Conservation (phyloP, 2,329 filamentous ascomycete species). For the Coniochaeta sp. region DNA sequence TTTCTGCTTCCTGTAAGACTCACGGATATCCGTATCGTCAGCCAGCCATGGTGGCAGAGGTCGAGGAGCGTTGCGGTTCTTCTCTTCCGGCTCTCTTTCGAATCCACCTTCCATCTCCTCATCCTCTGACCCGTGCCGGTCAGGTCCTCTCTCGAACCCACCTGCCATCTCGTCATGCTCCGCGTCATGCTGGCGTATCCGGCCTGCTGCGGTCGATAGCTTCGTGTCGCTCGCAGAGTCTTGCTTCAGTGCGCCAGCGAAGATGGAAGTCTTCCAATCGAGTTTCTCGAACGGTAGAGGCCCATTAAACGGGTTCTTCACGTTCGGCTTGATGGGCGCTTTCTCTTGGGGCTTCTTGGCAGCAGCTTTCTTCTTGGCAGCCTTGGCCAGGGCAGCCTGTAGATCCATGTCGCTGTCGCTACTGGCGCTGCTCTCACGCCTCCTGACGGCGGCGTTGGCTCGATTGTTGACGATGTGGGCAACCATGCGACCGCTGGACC, state of each 20-base stretch:
- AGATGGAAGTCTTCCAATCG: conserved; percentile 57
- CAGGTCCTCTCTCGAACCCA: conserved; percentile 12
- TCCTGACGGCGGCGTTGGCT: conserved; percentile 53
- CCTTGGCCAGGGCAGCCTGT: conserved; percentile 61
- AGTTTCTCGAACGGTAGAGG: conserved; percentile 89
- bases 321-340: conserved; percentile 36
- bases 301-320: conserved; percentile 62
- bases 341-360: conserved; percentile 21
- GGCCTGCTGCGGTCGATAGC: neutral
- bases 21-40: conserved; percentile 58
- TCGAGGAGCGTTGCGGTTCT: conserved; percentile 36
- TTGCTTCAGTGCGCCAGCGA: conserved; percentile 32
- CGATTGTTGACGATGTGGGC: conserved; percentile 69
- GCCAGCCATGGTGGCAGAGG: conserved; percentile 72
- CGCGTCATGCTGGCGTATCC: neutral
- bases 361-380: conserved; percentile 54
- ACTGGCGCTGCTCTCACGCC: conserved; percentile 39
- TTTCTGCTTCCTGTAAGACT: conserved; percentile 51
- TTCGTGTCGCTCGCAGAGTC: conserved; percentile 10
- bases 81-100: conserved; percentile 36
- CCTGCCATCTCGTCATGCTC: conserved; percentile 12
- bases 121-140: conserved; percentile 19
- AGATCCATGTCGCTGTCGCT: conserved; percentile 79
- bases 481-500: conserved; percentile 51
- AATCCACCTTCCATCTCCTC: conserved; percentile 59